These are phyloP conservation scores for Capronia coronata DNA, from an alignment of 2,329 filamentous ascomycete species.

Conservation along the genomic window DNA sequence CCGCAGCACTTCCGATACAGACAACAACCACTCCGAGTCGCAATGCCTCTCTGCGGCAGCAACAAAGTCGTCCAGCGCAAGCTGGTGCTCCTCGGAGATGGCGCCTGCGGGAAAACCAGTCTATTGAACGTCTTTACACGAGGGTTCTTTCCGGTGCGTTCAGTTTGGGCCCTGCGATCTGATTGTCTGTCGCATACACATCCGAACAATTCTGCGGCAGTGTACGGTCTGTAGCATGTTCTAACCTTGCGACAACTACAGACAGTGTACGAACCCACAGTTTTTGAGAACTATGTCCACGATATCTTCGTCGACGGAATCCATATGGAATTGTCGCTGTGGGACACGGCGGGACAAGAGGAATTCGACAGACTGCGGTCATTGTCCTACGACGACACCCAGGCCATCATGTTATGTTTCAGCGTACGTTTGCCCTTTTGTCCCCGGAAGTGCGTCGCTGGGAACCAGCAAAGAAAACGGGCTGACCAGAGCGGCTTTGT, in stretches of 20 bases:
- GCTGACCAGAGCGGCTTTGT: constrained; percentile 1
- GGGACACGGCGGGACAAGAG: constrained; percentile 98
- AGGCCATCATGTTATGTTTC: constrained; percentile 98
- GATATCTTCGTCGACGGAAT: constrained; percentile 98
- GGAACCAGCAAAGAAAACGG: not conserved
- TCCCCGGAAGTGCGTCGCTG: too few relatives aligned
- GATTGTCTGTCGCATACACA: too few relatives aligned
- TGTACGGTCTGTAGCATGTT: too few relatives aligned
- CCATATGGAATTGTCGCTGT: constrained; percentile 93
- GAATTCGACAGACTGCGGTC: constrained; percentile 96
- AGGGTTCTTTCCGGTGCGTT: constrained; percentile 78
- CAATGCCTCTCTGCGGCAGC: constrained; percentile 59
- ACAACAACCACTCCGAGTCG: constrained; percentile 13
- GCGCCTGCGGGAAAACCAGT: constrained; percentile 65
- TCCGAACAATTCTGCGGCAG: not conserved
- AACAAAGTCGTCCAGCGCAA: constrained; percentile 89
- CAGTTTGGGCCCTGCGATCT: too few relatives aligned
- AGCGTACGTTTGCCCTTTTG: constrained; percentile 48
- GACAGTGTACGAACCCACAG: constrained; percentile 29
- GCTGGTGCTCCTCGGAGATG: constrained; percentile 78
- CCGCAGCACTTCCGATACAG: not conserved
- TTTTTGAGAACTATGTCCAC: constrained; percentile 89
- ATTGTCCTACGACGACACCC: constrained; percentile 95
- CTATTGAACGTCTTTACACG: constrained; percentile 90
- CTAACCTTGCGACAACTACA: constrained; percentile 63